Evolutionary conservation across 192 early-diverging fungal genomes (phyloP).

Genomic region (Coemansia sp.): DNA sequence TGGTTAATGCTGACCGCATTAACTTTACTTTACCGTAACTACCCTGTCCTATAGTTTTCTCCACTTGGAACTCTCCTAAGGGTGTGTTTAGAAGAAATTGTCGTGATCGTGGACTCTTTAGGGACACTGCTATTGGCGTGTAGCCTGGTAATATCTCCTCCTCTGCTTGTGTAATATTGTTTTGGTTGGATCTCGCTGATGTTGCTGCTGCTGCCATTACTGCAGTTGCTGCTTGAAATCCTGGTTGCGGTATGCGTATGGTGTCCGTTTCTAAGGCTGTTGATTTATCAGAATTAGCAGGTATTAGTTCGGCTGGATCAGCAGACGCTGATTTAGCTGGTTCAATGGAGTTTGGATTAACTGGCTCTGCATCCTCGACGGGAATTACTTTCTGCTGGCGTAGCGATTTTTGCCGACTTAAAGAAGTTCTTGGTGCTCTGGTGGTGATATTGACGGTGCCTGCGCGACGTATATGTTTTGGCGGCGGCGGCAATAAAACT

Average conservation of each 20-base stretch:
- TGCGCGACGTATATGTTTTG: neutral
- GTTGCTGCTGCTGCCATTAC: neutral
- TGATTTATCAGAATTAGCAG: neutral
- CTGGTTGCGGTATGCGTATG: neutral
- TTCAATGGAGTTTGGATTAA: neutral
- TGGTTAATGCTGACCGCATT: slow-evolving; percentile 48
- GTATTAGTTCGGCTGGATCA: neutral
- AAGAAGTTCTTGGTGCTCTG: neutral
- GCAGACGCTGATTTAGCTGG: neutral
- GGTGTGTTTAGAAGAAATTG: slow-evolving; percentile 54
- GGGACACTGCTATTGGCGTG: slow-evolving; percentile 40
- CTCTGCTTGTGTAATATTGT: too few relatives aligned
- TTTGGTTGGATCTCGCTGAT: neutral
- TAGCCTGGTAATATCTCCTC: slow-evolving; percentile 5
- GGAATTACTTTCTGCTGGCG: neutral
- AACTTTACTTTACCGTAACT: slow-evolving; percentile 60
- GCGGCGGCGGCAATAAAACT: neutral
- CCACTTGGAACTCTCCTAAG: slow-evolving; percentile 52
- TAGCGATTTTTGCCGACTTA: neutral
- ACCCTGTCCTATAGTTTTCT: slow-evolving; percentile 48
- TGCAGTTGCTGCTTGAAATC: slow-evolving; percentile 8
- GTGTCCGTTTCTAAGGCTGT: neutral
- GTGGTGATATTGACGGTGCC: neutral
- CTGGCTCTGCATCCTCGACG: neutral
- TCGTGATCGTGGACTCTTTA: slow-evolving; percentile 39